Conservation (phyloP, 2,329 filamentous ascomycete genomes). For the Claviceps purpurea region DNA sequence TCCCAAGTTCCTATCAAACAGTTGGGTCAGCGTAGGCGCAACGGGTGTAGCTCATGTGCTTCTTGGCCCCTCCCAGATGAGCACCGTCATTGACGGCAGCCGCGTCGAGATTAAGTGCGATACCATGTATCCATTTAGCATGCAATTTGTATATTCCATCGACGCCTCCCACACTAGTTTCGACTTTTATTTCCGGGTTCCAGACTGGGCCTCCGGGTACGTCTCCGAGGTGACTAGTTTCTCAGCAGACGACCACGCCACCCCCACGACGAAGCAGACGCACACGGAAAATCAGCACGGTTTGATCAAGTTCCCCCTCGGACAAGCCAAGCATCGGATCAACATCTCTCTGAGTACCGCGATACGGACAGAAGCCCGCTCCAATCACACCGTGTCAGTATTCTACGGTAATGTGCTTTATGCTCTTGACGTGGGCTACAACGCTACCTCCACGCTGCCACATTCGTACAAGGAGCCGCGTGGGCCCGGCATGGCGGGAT, state of each 20-base stretch:
- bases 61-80: conserved; percentile 30
- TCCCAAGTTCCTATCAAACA: conserved; percentile 38
- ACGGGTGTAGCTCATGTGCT: conserved; percentile 36
- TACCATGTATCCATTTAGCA: conserved; percentile 32
- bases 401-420: conserved; percentile 31
- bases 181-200: conserved; percentile 17
- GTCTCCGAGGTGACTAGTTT: neutral
- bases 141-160: conserved; percentile 16
- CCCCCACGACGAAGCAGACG: neutral
- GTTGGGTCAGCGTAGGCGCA: conserved; percentile 28
- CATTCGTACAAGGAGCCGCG: conserved; percentile 10
- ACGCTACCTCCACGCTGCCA: conserved; percentile 12
- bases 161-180: conserved; percentile 12
- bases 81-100: conserved; percentile 19
- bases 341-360: conserved; percentile 8
- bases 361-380: conserved; percentile 11
- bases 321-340: conserved; percentile 10
- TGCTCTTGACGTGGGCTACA: conserved; percentile 22
- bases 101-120: conserved; percentile 28
- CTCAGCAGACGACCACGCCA: neutral
- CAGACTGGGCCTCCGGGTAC: conserved; percentile 10
- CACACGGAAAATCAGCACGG: conserved; percentile 7
- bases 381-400: conserved; percentile 25
- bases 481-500: conserved; percentile 7
- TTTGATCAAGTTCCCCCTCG: conserved; percentile 11